Conservation (phyloP, 257 asterid species). For the Forsythia suspensa region DNA sequence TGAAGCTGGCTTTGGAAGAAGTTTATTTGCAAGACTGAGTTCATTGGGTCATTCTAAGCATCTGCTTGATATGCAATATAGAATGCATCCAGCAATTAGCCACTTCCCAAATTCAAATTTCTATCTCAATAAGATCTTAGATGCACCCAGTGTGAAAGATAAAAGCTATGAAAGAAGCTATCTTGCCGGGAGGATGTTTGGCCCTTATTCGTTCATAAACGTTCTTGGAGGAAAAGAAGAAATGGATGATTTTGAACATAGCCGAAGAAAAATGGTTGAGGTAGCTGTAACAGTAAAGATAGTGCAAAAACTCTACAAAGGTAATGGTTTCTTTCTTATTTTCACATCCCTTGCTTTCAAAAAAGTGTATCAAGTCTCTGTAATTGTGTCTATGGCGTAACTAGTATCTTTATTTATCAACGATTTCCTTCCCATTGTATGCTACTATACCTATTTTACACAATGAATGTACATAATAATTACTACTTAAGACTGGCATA, state of each 20-base stretch:
- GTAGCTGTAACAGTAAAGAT: conserved; percentile 51
- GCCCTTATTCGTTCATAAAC: conserved; percentile 66
- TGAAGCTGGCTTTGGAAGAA: conserved; percentile 59
- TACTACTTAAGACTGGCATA: neutral
- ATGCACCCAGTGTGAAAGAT: conserved; percentile 45
- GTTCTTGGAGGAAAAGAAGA: conserved; percentile 52
- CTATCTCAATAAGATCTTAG: conserved; percentile 38
- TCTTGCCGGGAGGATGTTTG: conserved; percentile 51
- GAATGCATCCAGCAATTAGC: conserved; percentile 70
- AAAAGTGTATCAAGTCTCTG: neutral
- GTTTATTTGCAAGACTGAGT: conserved; percentile 62
- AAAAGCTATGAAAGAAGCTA: conserved; percentile 31
- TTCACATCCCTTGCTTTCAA: neutral
- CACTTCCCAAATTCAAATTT: conserved; percentile 51
- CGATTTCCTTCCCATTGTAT: neutral
- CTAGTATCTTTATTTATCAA: neutral
- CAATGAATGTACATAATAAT: neutral
- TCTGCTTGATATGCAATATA: conserved; percentile 51
- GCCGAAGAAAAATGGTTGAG: conserved; percentile 63
- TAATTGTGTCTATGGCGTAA: neutral
- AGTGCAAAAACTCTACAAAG: conserved; percentile 52
- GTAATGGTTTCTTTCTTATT: conserved; percentile 18
- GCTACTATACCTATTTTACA: neutral
- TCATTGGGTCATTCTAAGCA: conserved; percentile 52
- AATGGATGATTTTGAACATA: conserved; percentile 42